These are phyloP conservation scores for Dendrocalamus sinicus DNA, from an alignment of 176 grass and related monocot species.

Conservation along the genomic window DNA sequence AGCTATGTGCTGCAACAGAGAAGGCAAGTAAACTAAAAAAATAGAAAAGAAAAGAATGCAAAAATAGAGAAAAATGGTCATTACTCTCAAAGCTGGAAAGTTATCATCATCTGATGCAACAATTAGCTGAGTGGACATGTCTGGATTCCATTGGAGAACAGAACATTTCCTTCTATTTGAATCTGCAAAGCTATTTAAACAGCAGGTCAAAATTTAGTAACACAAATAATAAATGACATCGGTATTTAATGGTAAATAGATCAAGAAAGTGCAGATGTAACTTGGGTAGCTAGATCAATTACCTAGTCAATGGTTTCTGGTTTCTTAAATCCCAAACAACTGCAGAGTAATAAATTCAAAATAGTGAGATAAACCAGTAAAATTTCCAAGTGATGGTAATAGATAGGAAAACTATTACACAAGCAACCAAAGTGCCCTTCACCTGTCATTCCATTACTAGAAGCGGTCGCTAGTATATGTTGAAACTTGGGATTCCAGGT, in stretches of 20 bases:
- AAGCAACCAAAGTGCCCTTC: conserved; percentile 24
- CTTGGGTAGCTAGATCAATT: conserved; percentile 35
- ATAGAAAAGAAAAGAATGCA: neutral
- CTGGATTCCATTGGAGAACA: conserved; percentile 98
- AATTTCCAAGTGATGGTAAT: conserved; percentile 13
- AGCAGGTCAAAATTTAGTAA: conserved; percentile 26
- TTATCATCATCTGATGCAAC: conserved; percentile 94
- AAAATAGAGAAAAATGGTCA: conserved; percentile 20
- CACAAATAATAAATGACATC: conserved; percentile 19
- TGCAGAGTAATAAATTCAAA: conserved; percentile 47
- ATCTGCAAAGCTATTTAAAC: conserved; percentile 83
- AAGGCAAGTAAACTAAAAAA: neutral
- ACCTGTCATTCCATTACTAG: conserved; percentile 96
- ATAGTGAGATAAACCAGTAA: conserved; percentile 36
- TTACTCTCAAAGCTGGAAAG: conserved; percentile 94
- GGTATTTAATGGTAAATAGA: conserved; percentile 17
- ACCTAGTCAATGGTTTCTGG: conserved; percentile 88
- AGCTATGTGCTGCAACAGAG: neutral
- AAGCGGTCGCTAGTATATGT: conserved; percentile 86
- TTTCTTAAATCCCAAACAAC: conserved; percentile 98
- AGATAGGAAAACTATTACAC: neutral
- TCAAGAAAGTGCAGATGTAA: conserved; percentile 30
- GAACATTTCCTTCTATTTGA: conserved; percentile 87
- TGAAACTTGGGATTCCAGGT: conserved; percentile 98
- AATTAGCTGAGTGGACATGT: conserved; percentile 93